Evolutionary conservation across 2,329 filamentous ascomycete species (phyloP).

Genomic region (Colletotrichum agaves): DNA sequence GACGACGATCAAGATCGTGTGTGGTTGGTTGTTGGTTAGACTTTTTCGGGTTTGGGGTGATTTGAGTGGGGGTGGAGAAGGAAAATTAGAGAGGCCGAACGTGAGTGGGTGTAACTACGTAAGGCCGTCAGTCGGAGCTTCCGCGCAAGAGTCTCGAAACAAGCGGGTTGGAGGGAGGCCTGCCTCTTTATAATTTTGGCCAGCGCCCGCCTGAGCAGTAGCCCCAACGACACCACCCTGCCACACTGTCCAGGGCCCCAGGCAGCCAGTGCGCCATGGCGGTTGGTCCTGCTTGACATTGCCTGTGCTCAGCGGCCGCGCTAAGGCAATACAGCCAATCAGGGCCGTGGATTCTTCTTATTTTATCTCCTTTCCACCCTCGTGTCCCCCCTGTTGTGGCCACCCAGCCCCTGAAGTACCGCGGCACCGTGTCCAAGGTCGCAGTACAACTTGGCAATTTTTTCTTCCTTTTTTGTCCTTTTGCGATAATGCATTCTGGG

Average conservation of each 20-base stretch:
- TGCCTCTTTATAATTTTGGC: constrained; percentile 67
- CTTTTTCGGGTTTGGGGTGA: constrained; percentile 22
- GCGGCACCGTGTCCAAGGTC: constrained; percentile 28
- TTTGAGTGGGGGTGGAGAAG: constrained; percentile 44
- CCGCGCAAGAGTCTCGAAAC: constrained; percentile 62
- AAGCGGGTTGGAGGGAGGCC: constrained; percentile 63
- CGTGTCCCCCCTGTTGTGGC: constrained; percentile 46
- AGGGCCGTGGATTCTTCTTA: constrained; percentile 42
- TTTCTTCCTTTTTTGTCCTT: neutral
- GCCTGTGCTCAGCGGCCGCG: constrained; percentile 49
- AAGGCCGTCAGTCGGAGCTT: constrained; percentile 67
- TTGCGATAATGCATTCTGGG: constrained; percentile 32
- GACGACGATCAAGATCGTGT: constrained; percentile 38
- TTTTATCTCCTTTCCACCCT: constrained; percentile 54
- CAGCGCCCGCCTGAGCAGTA: constrained; percentile 49
- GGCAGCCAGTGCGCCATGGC: constrained; percentile 51
- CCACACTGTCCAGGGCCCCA: constrained; percentile 31
- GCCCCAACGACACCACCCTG: constrained; percentile 53
- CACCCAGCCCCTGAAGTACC: constrained; percentile 53
- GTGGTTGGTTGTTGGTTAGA: constrained; percentile 31
- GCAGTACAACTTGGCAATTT: constrained; percentile 11
- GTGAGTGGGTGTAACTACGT: constrained; percentile 56
- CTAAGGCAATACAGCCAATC: constrained; percentile 54
- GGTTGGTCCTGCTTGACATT: constrained; percentile 52
- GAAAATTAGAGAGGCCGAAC: constrained; percentile 57